Conservation (phyloP, 2,329 filamentous ascomycete genomes). For the Nectriaceae sp. region DNA sequence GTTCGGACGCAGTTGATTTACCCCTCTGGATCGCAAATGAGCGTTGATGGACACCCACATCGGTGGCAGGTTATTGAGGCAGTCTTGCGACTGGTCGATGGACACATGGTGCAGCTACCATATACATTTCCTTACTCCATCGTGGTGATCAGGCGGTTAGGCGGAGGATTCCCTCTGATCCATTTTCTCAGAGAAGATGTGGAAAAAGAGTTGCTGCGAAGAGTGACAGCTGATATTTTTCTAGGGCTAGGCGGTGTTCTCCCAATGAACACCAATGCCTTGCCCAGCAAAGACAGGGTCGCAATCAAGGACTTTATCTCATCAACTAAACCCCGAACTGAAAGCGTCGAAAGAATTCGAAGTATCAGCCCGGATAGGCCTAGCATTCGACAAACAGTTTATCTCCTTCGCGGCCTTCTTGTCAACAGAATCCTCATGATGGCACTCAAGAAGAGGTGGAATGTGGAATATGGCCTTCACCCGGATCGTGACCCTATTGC, state of each 20-base stretch:
- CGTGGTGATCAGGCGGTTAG: conserved; percentile 38
- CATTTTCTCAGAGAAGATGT: neutral
- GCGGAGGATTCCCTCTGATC: neutral
- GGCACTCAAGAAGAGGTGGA: conserved; percentile 61
- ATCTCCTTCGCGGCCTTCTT: conserved; percentile 61
- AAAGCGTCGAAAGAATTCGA: conserved; percentile 13
- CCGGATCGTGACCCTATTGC: conserved; percentile 46
- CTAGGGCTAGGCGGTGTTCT: conserved; percentile 13
- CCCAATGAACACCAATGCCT: conserved; percentile 18
- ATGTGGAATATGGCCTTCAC: conserved; percentile 65
- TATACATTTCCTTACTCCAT: conserved; percentile 38
- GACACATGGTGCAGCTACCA: conserved; percentile 32
- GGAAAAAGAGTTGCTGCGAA: neutral
- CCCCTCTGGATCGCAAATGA: conserved; percentile 55
- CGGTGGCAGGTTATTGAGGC: conserved; percentile 60
- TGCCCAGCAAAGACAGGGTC: conserved; percentile 21
- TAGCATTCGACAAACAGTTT: conserved; percentile 35
- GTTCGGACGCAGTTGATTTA: conserved; percentile 65
- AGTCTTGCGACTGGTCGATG: conserved; percentile 47
- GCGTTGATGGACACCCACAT: conserved; percentile 53
- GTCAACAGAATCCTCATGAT: conserved; percentile 56
- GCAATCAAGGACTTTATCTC: conserved; percentile 28
- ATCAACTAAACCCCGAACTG: conserved; percentile 8
- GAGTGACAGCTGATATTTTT: neutral
- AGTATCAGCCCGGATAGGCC: conserved; percentile 22